Evolutionary conservation across 352 stramenopile genomes (phyloP), one percentile per base, ranked within the genome.

Genomic region (Pythium brachiatum): DNA sequence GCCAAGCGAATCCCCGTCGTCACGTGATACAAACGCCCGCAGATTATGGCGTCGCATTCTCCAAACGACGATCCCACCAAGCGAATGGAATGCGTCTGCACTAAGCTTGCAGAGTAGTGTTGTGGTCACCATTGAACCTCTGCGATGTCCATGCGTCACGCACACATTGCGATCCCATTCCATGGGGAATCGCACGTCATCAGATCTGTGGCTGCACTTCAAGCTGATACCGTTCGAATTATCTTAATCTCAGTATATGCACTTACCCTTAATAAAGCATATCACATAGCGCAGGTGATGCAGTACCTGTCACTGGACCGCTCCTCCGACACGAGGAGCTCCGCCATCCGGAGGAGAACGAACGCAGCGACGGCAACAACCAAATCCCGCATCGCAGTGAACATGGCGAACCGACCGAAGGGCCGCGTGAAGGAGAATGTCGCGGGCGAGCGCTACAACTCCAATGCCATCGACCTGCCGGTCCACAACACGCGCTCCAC

Each of bases 371-470:
- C 5, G 23, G 31, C 32, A 50, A 3, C 53, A 50, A 59, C 16
- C 31, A 16, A 20, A 44, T 48, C 44, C 23, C 21, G 36, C 2
- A 7, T 29, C 23, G 29, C 20, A 32, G 55, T 27, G n/a, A 64
- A 8, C 8, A 66, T 66, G 64, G 23, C 46, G n/a, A 44, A 27
- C 7, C 85, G 81, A 44, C 60, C 60, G 41, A 89, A 89, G 68
- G 83, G 86, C 53, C 75, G 83, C 23, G 27, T 38, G 13, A 92
- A 93, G 75, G 72, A 87, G 15, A 94, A 90, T 58, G 78, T 92
- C 59, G 76, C 86, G 5, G 86, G 86, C 59, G 86, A 94, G 79
- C 73, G 76, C 47, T 94, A 94, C 68, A 83, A 94, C 79, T 82
- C 86, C 51, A 94, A 94, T 64, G 86, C 86, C 18, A 26, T 90